phyloP scores from a whole-genome alignment of 164 flowering plant genomes.

The Cinnamomum micranthum region DNA sequence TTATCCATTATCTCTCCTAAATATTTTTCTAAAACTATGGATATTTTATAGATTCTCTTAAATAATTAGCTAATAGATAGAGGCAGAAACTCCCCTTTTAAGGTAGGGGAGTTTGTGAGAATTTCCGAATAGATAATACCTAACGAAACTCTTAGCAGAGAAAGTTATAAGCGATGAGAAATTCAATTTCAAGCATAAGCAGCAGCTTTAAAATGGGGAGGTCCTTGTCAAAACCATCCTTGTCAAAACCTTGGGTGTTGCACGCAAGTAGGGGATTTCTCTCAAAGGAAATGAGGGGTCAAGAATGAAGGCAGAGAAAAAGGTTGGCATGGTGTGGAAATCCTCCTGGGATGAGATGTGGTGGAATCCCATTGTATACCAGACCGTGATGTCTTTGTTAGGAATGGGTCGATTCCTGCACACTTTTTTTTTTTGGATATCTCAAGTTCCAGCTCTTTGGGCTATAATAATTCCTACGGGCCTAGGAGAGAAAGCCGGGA shows the following conservation, averaged over 20 bases:
- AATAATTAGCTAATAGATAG: no score
- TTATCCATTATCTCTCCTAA: no score
- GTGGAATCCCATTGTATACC: conserved; percentile 78
- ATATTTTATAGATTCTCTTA: no score
- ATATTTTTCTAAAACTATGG: no score
- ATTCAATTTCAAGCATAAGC: conserved; percentile 11
- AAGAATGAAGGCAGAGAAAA: conserved; percentile 56
- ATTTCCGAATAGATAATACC: no score
- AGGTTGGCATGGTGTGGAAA: conserved; percentile 65
- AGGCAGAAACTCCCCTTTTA: no score
- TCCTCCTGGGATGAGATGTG: conserved; percentile 80
- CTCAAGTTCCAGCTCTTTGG: no score
- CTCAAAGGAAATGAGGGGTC: conserved; percentile 67
- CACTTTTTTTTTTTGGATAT: no score
- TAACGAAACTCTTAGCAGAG: no score
- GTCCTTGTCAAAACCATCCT: conserved; percentile 42
- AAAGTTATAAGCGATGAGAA: no score
- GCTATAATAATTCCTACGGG: no score
- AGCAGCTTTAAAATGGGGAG: conserved; percentile 47
- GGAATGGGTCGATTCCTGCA: conserved; percentile 57
- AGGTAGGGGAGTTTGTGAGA: no score
- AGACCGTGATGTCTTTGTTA: conserved; percentile 63
- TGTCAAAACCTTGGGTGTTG: conserved; percentile 24
- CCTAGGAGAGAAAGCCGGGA: accelerated
- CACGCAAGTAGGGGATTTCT: conserved; percentile 49